Conservation (phyloP, 495 filamentous ascomycete species). For the Podospora sp. region DNA sequence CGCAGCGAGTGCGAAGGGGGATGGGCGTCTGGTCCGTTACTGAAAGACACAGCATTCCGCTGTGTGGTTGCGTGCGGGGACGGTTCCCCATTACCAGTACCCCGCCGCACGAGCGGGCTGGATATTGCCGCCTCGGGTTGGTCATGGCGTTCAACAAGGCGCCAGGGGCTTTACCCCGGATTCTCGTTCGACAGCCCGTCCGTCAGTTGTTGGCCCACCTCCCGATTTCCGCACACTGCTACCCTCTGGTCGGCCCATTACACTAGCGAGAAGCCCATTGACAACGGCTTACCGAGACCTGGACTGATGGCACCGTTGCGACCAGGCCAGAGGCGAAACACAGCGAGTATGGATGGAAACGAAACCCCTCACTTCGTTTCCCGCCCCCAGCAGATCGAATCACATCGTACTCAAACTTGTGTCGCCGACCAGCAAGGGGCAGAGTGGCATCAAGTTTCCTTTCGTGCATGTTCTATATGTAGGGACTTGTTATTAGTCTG, state of each 20-base stretch:
- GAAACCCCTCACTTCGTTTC: constrained; percentile 2
- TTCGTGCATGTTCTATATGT: constrained; percentile 6
- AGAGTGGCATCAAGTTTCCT: constrained; percentile 5
- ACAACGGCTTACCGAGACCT: not conserved
- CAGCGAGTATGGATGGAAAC: constrained; percentile 1
- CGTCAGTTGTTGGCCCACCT: not conserved
- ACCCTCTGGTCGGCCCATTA: not conserved
- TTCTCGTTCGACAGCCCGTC: constrained; percentile 23
- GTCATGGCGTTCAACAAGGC: constrained; percentile 15
- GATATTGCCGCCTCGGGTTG: constrained; percentile 17
- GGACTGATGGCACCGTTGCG: constrained; percentile 4
- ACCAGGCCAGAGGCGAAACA: not conserved
- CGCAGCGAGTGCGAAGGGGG: not conserved
- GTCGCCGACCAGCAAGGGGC: not conserved
- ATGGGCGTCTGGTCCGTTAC: not conserved
- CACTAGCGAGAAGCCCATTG: not conserved
- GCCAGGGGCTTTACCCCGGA: constrained; percentile 34
- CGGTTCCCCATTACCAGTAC: constrained; percentile 20
- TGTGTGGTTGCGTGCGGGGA: not conserved
- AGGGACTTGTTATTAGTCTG: constrained; percentile 7
- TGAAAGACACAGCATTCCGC: not conserved
- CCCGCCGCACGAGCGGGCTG: constrained; percentile 18
- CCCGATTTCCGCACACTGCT: not conserved
- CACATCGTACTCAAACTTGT: not conserved
- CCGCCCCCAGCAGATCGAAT: not conserved